Conservation (phyloP, 75 land plant genomes). For the Ceratopteris richardii region DNA sequence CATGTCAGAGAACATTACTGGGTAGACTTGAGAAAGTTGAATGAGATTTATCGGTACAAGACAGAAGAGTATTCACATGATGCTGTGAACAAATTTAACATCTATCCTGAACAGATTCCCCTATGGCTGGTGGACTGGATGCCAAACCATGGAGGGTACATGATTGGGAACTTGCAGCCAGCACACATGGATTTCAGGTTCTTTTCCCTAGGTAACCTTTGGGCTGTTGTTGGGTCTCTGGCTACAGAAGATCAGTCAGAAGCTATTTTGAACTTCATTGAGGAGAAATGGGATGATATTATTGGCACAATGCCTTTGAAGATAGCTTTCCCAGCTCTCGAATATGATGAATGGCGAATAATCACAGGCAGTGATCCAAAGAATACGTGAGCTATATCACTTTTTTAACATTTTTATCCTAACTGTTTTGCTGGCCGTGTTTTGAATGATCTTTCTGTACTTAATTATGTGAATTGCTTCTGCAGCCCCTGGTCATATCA, state of each 20-base stretch:
- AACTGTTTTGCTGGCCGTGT: background rate
- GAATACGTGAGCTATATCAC: conserved; percentile 49
- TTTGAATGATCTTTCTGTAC: background rate
- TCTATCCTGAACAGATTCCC: conserved; percentile 78
- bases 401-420: too few species aligned
- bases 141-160: conserved; percentile 65
- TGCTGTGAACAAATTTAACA: conserved; percentile 79
- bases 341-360: conserved; percentile 73
- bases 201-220: conserved; percentile 72
- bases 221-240: conserved; percentile 58
- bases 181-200: conserved; percentile 88
- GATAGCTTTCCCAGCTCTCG: conserved; percentile 71
- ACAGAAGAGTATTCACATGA: conserved; percentile 78
- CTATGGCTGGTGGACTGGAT: conserved; percentile 76
- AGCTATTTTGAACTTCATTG: conserved; percentile 49
- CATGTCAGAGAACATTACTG: conserved; percentile 81
- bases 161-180: conserved; percentile 82
- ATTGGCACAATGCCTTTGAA: conserved; percentile 69
- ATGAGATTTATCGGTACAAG: conserved; percentile 75
- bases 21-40: conserved; percentile 71
- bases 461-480: background rate
- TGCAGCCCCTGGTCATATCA: conserved; percentile 77
- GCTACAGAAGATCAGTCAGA: conserved; percentile 59
- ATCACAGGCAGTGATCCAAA: conserved; percentile 87
- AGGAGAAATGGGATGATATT: conserved; percentile 74